Conservation (phyloP, 257 asterid species). For the Lycium barbarum region DNA sequence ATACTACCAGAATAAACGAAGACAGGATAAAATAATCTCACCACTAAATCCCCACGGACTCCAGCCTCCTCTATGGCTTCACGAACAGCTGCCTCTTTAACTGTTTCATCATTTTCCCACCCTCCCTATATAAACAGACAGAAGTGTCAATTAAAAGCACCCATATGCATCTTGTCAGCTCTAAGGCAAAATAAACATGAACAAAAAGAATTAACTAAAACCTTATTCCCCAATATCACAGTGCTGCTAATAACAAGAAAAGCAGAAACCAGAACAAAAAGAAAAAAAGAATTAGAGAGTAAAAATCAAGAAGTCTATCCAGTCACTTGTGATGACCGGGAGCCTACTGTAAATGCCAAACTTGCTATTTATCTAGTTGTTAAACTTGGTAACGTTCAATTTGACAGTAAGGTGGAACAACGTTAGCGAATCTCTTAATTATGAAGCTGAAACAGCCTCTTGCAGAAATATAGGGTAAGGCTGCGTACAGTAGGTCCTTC, state of each 20-base stretch:
- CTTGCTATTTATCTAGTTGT: not conserved
- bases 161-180: not conserved
- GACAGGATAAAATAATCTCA: constrained; percentile 36
- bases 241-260: not conserved
- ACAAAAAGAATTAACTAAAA: not conserved
- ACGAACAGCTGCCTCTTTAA: constrained; percentile 86
- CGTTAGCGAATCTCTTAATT: not conserved
- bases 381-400: constrained; percentile 3
- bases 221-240: not conserved
- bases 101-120: constrained; percentile 98
- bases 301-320: not conserved
- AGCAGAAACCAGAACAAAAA: not conserved
- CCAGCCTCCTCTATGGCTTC: constrained; percentile 99
- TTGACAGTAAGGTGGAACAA: not conserved
- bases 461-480: no score
- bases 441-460: not conserved
- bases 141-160: not conserved
- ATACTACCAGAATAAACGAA: not conserved
- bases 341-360: not conserved
- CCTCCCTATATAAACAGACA: constrained; percentile 66
- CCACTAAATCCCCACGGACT: constrained; percentile 88
- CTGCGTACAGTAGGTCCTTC: no score
- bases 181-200: not conserved
- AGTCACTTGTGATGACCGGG: not conserved
- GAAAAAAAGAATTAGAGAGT: not conserved